phyloP scores from a whole-genome alignment of 2,329 filamentous ascomycete genomes.

The Capronia coronata region DNA sequence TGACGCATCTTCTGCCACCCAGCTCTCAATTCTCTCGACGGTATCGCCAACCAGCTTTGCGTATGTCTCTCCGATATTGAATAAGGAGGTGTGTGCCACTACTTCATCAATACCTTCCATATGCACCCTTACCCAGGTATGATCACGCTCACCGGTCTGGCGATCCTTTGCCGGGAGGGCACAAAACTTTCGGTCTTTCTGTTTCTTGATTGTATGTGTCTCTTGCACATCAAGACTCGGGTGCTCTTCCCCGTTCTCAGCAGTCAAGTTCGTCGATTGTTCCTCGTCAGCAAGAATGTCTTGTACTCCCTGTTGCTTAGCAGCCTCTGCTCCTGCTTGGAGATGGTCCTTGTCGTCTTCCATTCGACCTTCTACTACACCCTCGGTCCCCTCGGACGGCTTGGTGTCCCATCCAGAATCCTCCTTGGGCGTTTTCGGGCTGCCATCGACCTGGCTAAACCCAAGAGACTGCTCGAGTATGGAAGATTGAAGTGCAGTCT shows the following conservation, averaged over 20 bases:
- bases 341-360: no score
- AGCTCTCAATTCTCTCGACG: slow-evolving; percentile 58
- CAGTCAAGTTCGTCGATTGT: neutral
- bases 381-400: no score
- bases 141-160: slow-evolving; percentile 53
- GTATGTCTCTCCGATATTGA: slow-evolving; percentile 65
- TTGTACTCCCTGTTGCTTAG: no score
- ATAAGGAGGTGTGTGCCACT: slow-evolving; percentile 75
- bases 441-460: no score
- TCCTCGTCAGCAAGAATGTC: no score
- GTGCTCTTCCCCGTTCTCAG: neutral
- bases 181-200: slow-evolving; percentile 70
- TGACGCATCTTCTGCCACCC: slow-evolving; percentile 58
- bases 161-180: slow-evolving; percentile 57
- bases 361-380: no score
- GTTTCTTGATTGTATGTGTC: slow-evolving; percentile 33
- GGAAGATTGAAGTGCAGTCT: no score
- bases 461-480: no score
- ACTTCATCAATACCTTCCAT: slow-evolving; percentile 84
- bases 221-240: slow-evolving; percentile 14
- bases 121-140: slow-evolving; percentile 68
- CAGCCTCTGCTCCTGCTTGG: no score
- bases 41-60: slow-evolving; percentile 71
- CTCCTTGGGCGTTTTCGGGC: no score
- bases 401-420: no score